Evolutionary conservation across 257 asterid genomes (phyloP).

Genomic region (Solanum dulcamara): DNA sequence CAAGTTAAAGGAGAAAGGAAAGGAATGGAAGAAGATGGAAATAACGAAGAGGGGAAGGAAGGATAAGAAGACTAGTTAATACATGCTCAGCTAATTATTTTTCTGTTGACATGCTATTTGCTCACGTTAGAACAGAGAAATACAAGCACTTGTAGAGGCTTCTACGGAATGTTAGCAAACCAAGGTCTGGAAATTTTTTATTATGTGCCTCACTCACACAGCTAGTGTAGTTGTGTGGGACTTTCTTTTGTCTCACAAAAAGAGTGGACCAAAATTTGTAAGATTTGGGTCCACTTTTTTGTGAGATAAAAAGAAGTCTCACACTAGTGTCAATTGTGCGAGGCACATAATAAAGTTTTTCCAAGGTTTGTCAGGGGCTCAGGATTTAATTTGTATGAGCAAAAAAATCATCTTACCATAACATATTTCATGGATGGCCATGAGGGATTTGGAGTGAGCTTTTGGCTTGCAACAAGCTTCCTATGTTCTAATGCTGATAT

Average conservation of each 20-base stretch:
- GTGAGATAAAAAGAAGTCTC: not conserved
- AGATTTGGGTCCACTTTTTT: not conserved
- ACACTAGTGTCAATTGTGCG: not conserved
- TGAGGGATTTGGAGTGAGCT: not conserved
- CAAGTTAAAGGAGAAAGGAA: constrained; percentile 18
- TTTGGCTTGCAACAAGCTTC: not conserved
- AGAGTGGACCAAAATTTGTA: not conserved
- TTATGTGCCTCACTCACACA: not conserved
- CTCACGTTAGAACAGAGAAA: not conserved
- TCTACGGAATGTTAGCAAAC: not conserved
- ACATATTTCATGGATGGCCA: not conserved
- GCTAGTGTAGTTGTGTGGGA: not conserved
- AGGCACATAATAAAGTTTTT: not conserved
- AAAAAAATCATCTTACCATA: not conserved
- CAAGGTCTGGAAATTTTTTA: not conserved
- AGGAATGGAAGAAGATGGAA: not conserved
- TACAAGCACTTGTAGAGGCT: not conserved
- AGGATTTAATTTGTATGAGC: not conserved
- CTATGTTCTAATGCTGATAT: not conserved
- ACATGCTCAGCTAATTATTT: not conserved
- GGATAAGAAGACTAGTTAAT: not conserved
- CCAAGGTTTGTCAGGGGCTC: not conserved
- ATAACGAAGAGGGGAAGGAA: not conserved
- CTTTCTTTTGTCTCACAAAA: not conserved
- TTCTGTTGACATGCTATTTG: not conserved